These are phyloP conservation scores for Tricholoma terreum DNA, from an alignment of 768 basidiomycete genomes.

Conservation along the genomic window DNA sequence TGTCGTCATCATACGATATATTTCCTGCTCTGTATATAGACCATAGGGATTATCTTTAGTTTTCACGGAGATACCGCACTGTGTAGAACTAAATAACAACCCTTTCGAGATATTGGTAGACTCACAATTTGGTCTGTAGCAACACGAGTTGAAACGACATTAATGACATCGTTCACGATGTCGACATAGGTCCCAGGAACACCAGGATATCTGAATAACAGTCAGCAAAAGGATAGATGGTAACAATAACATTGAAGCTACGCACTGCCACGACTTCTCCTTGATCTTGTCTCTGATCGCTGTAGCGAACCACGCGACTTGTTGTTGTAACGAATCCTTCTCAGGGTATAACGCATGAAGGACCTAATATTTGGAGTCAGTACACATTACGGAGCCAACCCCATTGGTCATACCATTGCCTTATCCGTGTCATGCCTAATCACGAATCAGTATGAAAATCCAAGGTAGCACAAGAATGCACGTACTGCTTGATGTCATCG, in stretches of 20 bases:
- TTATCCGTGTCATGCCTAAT: slow-evolving; percentile 32
- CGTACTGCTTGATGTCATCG: slow-evolving; percentile 34
- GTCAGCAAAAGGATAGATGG: not conserved
- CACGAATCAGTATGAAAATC: not conserved
- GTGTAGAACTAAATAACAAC: not conserved
- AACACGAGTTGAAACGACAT: slow-evolving; percentile 39
- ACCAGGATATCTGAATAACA: slow-evolving; percentile 21
- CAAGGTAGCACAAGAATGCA: not conserved
- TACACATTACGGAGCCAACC: not conserved
- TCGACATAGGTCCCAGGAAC: slow-evolving; percentile 38
- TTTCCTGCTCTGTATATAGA: slow-evolving; percentile 43
- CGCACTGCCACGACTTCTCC: slow-evolving; percentile 29
- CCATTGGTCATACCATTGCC: slow-evolving; percentile 10
- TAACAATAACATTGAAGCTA: not conserved
- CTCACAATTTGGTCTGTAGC: slow-evolving; percentile 33
- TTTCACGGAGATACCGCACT: slow-evolving; percentile 47
- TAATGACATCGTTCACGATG: slow-evolving; percentile 47
- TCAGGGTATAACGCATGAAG: slow-evolving; percentile 36
- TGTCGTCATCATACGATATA: slow-evolving; percentile 41
- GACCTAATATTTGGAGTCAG: slow-evolving; percentile 6
- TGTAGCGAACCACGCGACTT: slow-evolving; percentile 28
- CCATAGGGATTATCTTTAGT: slow-evolving; percentile 43
- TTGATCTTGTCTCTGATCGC: slow-evolving; percentile 27
- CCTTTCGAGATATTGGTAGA: not conserved
- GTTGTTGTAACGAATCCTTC: slow-evolving; percentile 24